Conservation (phyloP, 176 grass and related monocot genomes). For the Ampelocalamus luodianensis region DNA sequence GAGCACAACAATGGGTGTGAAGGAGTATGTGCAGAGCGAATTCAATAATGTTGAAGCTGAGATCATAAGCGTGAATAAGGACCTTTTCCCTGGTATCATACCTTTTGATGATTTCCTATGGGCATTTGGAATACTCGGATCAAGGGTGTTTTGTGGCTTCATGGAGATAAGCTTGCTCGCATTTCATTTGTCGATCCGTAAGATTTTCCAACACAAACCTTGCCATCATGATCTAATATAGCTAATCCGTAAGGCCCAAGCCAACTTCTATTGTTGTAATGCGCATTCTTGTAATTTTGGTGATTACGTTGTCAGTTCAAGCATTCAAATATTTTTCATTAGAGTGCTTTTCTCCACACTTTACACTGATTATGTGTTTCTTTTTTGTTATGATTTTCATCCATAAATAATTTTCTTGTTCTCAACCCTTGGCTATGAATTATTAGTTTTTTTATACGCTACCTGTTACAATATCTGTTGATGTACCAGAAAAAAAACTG, state of each 20-base stretch:
- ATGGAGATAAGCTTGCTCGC: slow-evolving; percentile 86
- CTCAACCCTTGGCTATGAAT: not conserved
- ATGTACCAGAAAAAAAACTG: not conserved
- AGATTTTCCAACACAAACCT: slow-evolving; percentile 27
- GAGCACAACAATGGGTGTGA: slow-evolving; percentile 82
- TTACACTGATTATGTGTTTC: not conserved
- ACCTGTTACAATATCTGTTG: slow-evolving; percentile 2
- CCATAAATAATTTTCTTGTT: not conserved
- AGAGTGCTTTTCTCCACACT: not conserved
- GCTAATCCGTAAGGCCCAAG: too few relatives aligned
- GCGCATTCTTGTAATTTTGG: too few relatives aligned
- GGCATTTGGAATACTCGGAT: slow-evolving; percentile 94
- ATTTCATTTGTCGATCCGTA: slow-evolving; percentile 90
- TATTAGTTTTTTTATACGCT: slow-evolving; percentile 1
- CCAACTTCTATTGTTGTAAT: too few relatives aligned
- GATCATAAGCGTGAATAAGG: slow-evolving; percentile 63
- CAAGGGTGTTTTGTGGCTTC: slow-evolving; percentile 77
- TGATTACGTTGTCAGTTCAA: too few relatives aligned
- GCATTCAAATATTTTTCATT: too few relatives aligned
- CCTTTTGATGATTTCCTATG: slow-evolving; percentile 81
- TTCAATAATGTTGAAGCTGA: slow-evolving; percentile 69
- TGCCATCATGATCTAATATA: too few relatives aligned
- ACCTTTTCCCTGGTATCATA: slow-evolving; percentile 72
- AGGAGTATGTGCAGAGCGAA: slow-evolving; percentile 84
- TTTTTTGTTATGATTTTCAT: slow-evolving; percentile 2